phyloP scores from a whole-genome alignment of 345 rosid genomes.

The Citrus inodora region DNA sequence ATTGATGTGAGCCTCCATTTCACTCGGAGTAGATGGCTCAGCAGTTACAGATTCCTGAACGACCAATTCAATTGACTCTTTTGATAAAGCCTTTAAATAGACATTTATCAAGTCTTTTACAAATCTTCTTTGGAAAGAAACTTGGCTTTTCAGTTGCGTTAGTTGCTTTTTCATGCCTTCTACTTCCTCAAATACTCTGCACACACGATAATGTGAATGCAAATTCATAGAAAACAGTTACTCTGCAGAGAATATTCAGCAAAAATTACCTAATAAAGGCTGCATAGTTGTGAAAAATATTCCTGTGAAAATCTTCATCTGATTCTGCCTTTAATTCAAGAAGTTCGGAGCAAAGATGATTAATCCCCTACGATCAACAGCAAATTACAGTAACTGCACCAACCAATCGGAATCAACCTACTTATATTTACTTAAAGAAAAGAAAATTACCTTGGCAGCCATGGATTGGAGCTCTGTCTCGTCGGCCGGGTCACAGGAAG shows the following conservation, averaged over 20 bases:
- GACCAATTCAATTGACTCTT: constrained; percentile 26
- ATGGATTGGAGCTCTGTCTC: constrained; percentile 47
- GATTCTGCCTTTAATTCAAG: constrained; percentile 55
- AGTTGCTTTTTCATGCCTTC: constrained; percentile 38
- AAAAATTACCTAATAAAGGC: constrained; percentile 43
- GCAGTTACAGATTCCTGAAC: constrained; percentile 22
- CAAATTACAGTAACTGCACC: background rate
- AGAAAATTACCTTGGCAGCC: constrained; percentile 43
- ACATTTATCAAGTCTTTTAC: constrained; percentile 39
- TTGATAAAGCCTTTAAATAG: constrained; percentile 27
- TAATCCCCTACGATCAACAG: constrained; percentile 41
- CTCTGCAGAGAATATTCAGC: background rate
- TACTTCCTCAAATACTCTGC: constrained; percentile 52
- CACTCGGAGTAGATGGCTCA: constrained; percentile 21
- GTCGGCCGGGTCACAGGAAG: constrained; percentile 24
- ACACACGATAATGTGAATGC: background rate
- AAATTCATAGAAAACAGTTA: background rate
- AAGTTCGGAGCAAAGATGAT: constrained; percentile 51
- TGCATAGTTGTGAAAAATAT: constrained; percentile 36
- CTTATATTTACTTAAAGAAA: background rate
- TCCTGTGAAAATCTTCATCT: constrained; percentile 52
- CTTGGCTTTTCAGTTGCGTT: constrained; percentile 41
- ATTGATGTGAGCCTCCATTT: constrained; percentile 30
- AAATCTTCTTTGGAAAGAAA: constrained; percentile 37
- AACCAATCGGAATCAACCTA: background rate